Percentiles rank a stretch among this genome's conserved stretches.
Conservation (phyloP, 225 moss, liverwort and hornwort genomes). For the Bryum argenteum region DNA sequence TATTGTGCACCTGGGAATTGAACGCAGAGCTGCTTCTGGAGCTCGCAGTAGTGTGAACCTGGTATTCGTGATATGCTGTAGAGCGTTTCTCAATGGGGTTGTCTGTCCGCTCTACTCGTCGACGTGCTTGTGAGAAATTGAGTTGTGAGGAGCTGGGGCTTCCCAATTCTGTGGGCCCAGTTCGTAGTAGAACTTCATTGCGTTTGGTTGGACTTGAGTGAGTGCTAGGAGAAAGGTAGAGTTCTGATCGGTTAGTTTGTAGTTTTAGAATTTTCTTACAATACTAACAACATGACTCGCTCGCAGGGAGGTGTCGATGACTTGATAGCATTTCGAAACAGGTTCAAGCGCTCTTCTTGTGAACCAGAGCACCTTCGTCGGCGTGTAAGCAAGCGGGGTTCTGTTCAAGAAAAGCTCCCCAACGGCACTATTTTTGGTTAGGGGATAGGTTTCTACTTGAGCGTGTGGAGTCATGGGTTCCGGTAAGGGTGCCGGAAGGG, state of each 20-base stretch:
- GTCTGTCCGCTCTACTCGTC: neutral
- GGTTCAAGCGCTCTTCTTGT: neutral
- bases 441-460: neutral
- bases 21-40: neutral
- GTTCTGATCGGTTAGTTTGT: neutral
- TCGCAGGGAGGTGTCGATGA: constrained; percentile 23
- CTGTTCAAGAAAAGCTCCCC: neutral
- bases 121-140: neutral
- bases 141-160: neutral
- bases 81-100: too few relatives aligned
- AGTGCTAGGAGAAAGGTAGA: neutral
- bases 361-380: too few relatives aligned
- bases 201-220: neutral
- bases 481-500: constrained; percentile 48
- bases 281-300: neutral
- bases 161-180: neutral
- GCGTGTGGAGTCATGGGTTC: constrained; percentile 34
- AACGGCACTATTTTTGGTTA: neutral
- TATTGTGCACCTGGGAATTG: neutral
- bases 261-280: too few relatives aligned
- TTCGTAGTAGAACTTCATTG: neutral
- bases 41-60: neutral
- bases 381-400: neutral
- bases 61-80: neutral
- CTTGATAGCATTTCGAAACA: neutral